A percentile compares a stretch with the other conserved stretches of the same genome.
These are phyloP conservation scores for Fusarium nanum DNA, from an alignment of 2,329 filamentous ascomycete species.

Conservation along the genomic window DNA sequence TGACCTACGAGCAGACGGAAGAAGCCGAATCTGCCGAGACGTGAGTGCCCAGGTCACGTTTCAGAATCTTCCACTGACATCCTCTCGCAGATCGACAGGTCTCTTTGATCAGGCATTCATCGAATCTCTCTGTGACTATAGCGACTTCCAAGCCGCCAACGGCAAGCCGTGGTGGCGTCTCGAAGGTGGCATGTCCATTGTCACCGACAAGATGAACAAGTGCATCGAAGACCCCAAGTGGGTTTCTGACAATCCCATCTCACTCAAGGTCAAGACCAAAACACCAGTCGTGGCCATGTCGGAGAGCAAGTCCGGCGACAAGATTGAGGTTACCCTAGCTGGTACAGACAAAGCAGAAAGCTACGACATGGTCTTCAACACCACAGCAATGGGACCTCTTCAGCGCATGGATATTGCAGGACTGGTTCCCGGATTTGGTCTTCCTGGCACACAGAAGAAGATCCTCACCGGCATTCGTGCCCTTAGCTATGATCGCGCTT, in stretches of 20 bases:
- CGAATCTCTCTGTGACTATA: conserved; percentile 27
- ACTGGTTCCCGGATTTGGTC: neutral
- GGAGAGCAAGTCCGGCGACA: neutral
- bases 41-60: neutral
- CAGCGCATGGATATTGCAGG: conserved; percentile 26
- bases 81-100: conserved; percentile 8
- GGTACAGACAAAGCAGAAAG: neutral
- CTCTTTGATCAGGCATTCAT: conserved; percentile 26
- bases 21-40: conserved; percentile 9
- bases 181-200: conserved; percentile 29
- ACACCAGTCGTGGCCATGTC: conserved; percentile 10
- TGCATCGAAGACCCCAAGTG: neutral
- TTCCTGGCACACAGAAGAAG: neutral
- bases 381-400: conserved; percentile 19
- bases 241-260: neutral
- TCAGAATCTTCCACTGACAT: rapidly evolving
- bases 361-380: conserved; percentile 38
- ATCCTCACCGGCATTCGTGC: conserved; percentile 19
- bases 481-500: conserved; percentile 25
- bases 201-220: conserved; percentile 23
- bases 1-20: conserved; percentile 10
- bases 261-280: neutral
- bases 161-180: conserved; percentile 18
- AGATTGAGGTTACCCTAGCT: conserved; percentile 3
- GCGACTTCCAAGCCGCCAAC: conserved; percentile 18